Base-by-base conservation (phyloP, 306 rosid species). In the Lotus japonicus region DNA sequence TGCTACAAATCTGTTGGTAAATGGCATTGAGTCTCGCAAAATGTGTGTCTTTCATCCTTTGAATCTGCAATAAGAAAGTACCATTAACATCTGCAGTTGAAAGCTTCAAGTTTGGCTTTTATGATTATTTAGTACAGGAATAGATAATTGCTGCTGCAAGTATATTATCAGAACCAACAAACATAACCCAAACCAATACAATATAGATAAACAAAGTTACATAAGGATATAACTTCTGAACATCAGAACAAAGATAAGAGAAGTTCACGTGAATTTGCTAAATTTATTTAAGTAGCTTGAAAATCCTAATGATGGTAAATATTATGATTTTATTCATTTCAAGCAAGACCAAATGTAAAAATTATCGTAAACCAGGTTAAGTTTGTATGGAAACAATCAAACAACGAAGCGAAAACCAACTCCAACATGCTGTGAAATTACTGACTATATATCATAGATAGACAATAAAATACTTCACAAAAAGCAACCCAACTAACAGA, bases 1-100 rank as follows among this genome's bases (percentile, higher is more conserved):
- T n/a, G 9, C 4, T 16, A 14, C 1, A 7, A 5, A 67, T 0
- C 0, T 13, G 2, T 5, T 19, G 21, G 41, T 61, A 54, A 3
- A 49, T 0, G 1, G 0, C 0, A 5, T 0, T 3, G 13, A 76
- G 16, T 31, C 1, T 11, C 10, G 19, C 0, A 4, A 8, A 33
- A 61, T 59, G 19, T 16, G 14, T 5, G 21, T 7, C n/a, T 10
- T 36, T 81, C 13, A 81, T 39, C 51, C 0, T 54, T 31, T 67
- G 79, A 55, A 67, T 49, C 81, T 81, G 72, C 65, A 61, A 52
- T 7, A 45, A 61, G 39, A 35, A 70, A 58, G 42, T 21, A 64
- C 14, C 63, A 74, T 17, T 17, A 38, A 44, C 8, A 26, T 15
- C 26, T 13, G 5, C 33, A 42, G 23, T 52, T 41, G 14, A 55